These are phyloP conservation scores for Yamadazyma diddensiae DNA, from an alignment of 1,139 yeast genomes.

Conservation along the genomic window DNA sequence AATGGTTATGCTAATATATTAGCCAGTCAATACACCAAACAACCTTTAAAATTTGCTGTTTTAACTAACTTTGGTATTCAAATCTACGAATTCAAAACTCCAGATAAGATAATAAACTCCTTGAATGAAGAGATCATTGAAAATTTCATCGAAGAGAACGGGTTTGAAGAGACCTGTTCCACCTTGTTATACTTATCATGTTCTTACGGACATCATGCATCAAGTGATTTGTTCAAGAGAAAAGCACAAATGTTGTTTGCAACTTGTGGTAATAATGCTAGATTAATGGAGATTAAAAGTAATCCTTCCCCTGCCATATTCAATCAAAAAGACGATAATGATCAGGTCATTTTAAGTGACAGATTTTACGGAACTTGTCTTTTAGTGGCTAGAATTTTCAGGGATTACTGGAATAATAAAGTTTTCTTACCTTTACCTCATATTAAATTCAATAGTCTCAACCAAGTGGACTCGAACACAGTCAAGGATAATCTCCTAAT, in stretches of 20 bases:
- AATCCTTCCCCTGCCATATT: slow-evolving; percentile 6
- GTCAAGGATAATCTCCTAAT: slow-evolving; percentile 48
- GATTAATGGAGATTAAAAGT: slow-evolving; percentile 28
- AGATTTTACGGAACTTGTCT: slow-evolving; percentile 89
- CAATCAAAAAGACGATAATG: slow-evolving; percentile 27
- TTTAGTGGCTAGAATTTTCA: slow-evolving; percentile 70
- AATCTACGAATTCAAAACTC: slow-evolving; percentile 72
- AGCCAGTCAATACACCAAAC: slow-evolving; percentile 75
- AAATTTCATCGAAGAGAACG: slow-evolving; percentile 48
- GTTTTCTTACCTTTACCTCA: slow-evolving; percentile 55
- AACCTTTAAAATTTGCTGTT: slow-evolving; percentile 70
- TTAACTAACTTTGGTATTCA: slow-evolving; percentile 78
- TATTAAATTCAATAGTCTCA: slow-evolving; percentile 37
- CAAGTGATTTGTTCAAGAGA: slow-evolving; percentile 48
- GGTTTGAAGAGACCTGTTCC: slow-evolving; percentile 76
- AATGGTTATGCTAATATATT: slow-evolving; percentile 79
- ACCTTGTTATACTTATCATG: slow-evolving; percentile 83
- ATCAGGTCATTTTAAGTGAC: slow-evolving; percentile 83
- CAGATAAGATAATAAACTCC: slow-evolving; percentile 72
- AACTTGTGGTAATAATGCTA: slow-evolving; percentile 54
- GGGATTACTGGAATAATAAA: slow-evolving; percentile 73
- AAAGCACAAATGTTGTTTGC: slow-evolving; percentile 52
- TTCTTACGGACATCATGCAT: slow-evolving; percentile 53
- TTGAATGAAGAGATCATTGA: slow-evolving; percentile 58
- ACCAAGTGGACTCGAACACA: slow-evolving; percentile 38